Evolutionary conservation across 768 basidiomycete species (phyloP).

Genomic region (Chlorophyllum brunneum): DNA sequence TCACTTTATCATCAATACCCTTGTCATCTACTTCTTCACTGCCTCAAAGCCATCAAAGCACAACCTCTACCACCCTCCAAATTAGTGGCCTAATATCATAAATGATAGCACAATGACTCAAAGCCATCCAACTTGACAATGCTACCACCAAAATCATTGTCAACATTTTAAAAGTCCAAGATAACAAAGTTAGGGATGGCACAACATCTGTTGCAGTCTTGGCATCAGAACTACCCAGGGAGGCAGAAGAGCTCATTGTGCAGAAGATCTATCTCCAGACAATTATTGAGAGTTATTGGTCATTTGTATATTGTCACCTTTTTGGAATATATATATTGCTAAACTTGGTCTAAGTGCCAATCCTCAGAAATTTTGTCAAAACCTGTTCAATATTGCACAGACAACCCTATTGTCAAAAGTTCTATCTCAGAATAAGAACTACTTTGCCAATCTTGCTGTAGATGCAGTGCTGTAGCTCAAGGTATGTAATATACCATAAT

Average conservation of each 20-base stretch:
- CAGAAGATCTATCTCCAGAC: conserved; percentile 97
- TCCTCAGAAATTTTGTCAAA: conserved; percentile 71
- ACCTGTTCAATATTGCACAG: conserved; percentile 93
- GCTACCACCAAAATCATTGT: conserved; percentile 99
- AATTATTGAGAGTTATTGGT: conserved; percentile 93
- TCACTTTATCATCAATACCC: too few relatives aligned
- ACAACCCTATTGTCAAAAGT: conserved; percentile 97
- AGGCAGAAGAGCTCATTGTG: conserved; percentile 91
- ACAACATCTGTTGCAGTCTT: conserved; percentile 91
- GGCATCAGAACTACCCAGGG: conserved; percentile 85
- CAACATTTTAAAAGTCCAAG: conserved; percentile 99
- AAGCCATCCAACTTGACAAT: conserved; percentile 96
- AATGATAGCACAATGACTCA: conserved; percentile 99
- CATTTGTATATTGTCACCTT: conserved; percentile 59
- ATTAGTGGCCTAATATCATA: too few relatives aligned
- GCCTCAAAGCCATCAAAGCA: too few relatives aligned
- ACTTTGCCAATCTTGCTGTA: conserved; percentile 97
- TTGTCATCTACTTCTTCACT: too few relatives aligned
- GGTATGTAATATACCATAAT: conserved; percentile 32
- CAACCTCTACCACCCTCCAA: too few relatives aligned
- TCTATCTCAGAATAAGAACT: conserved; percentile 92
- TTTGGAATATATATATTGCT: background rate
- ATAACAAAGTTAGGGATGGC: conserved; percentile 98
- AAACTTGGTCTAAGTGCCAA: conserved; percentile 49
- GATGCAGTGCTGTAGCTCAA: conserved; percentile 93